Base-by-base conservation (phyloP, 2,329 filamentous ascomycete species). In the Calonectria fujianensis region DNA sequence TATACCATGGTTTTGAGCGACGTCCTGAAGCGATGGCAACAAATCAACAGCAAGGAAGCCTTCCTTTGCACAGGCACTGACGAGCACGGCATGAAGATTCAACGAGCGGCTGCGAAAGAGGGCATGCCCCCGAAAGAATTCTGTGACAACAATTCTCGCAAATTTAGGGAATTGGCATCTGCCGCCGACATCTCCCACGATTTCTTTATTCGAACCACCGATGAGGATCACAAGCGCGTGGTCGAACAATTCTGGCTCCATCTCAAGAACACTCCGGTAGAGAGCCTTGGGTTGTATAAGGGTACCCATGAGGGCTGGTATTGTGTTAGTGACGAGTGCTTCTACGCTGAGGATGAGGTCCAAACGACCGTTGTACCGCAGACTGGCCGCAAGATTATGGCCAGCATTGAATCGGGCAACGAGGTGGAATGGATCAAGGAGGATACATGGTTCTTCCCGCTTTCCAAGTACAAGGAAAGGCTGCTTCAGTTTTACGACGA, bases 51-150 rank as follows among this genome's bases (percentile, higher is more conserved):
- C 48, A 85, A 91, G 37, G 86, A 89, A 63, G 94, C 96, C 4
- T 89, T 95, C 76, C 88, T 99, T 18, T 93, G 94, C 80, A 99
- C 97, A 1, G 97, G 97, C 73, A 98, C 96, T 45, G 97, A 99
- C 84, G 97, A 99, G 85, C 96, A 99, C 87, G 97, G 97, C 54
- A 94, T 98, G 91, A 99, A 99, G 89, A 94, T 98, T 29, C 97
- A 99, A 84, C 94, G 93, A 84, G 96, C 96, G 0, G 95, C 97
- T 1, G 88, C 90, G 9, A 91, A 92, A 78, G 92, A 94, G 18
- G 91, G 91, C 5, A 90, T 94, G 68, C 90, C 93, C 0, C 93
- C 96, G 0, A 94, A 96, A 83, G 88, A 93, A n/a, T 96, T 98
- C 79, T 98, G 96, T 86, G 96, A 98, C 85, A 89, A 90, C 81